Evolutionary conservation across 805 yeast genomes (phyloP), one percentile per base, ranked within the genome.

Genomic region (Spathaspora boniae): DNA sequence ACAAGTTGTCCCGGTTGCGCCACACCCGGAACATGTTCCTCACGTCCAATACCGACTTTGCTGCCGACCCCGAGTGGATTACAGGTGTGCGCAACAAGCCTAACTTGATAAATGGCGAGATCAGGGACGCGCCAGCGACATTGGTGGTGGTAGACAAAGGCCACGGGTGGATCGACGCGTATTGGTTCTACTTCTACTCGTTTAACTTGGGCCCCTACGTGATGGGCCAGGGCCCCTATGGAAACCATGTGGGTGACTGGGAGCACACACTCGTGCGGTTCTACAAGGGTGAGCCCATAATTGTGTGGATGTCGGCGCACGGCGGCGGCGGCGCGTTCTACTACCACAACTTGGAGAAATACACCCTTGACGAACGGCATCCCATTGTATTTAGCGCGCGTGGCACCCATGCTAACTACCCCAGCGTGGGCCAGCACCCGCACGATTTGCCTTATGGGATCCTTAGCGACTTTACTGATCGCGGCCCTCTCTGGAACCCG

Each of bases 211-310:
- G 98, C 0, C 97, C 98, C 0, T 91, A 81, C 61, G 97, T 91
- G 7, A 88, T 91, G 97, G 98, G 98, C 3, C 74, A 76, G 24
- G 98, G 98, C 0, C 98, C 98, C 0, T 93, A 83, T 66, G 98
- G 98, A 0, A 85, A 91, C 55, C 98, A 91, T 54, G 79, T 93
- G 22, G 98, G 98, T 5, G 98, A 91, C 63, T 91, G 98, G 98
- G 98, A 91, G 50, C 98, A 91, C 57, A 79, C 94, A 1, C 62
- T 91, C 23, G 91, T 88, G 9, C 68, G 98, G 17, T 91, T 86
- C 54, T 76, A 80, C 50, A 72, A 82, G 3, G 95, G 96, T 1
- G 62, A 69, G 39, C 98, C 98, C 0, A 69, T 80, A 9, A 74
- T 83, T 35, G 78, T 89, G 15, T 91, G 98, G 98, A 84, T 93